Evolutionary conservation across 2,329 filamentous ascomycete species (phyloP).

Genomic region (Sclerotinia glacialis): DNA sequence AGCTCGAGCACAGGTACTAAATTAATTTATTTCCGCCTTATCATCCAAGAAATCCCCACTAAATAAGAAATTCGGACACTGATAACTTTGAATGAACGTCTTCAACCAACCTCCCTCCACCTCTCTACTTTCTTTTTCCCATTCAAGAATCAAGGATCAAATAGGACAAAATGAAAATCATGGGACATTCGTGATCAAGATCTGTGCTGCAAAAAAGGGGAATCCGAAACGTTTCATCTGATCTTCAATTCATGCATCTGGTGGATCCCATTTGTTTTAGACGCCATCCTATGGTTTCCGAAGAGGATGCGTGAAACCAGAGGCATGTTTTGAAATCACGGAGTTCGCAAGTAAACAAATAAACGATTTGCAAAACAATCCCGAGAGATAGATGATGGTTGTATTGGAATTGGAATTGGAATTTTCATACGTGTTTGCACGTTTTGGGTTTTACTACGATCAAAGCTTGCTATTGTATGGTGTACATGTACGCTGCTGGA

Average conservation of each 20-base stretch:
- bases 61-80: conserved; percentile 9
- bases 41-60: not conserved
- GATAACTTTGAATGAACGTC: conserved; percentile 7
- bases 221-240: not conserved
- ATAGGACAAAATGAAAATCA: no score
- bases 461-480: not conserved
- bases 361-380: not conserved
- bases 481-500: not conserved
- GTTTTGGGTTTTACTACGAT: not conserved
- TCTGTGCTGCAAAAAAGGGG: not conserved
- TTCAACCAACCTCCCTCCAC: not conserved
- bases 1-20: not conserved
- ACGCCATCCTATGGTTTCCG: not conserved
- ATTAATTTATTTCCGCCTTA: not conserved
- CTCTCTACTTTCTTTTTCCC: not conserved
- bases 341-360: not conserved
- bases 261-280: not conserved
- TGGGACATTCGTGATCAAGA: no score
- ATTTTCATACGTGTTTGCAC: not conserved
- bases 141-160: not conserved
- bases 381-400: not conserved
- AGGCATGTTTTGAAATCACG: not conserved
- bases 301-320: not conserved
- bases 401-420: no score
- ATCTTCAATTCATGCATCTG: not conserved